phyloP scores from a whole-genome alignment of 108 stramenopile species.

The Stephanodiscus triporus region DNA sequence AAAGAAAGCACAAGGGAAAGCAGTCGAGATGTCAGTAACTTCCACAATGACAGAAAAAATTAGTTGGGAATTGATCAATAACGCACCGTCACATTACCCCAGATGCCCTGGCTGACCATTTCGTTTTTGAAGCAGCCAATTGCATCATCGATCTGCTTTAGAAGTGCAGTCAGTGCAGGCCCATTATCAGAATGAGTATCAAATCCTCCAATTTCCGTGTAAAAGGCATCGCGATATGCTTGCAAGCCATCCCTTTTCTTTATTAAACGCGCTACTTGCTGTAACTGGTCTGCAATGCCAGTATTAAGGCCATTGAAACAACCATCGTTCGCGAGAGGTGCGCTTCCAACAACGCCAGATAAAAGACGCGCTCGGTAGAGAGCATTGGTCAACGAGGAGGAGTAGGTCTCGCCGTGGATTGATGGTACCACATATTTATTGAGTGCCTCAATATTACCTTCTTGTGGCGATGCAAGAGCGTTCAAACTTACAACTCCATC shows the following conservation, averaged over 20 bases:
- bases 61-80: background rate
- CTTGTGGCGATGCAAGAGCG: background rate
- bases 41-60: background rate
- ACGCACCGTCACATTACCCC: conserved; percentile 35
- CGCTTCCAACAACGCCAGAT: conserved; percentile 11
- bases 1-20: background rate
- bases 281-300: conserved; percentile 27
- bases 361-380: conserved; percentile 23
- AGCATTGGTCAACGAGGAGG: conserved; percentile 17
- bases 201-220: conserved; percentile 24
- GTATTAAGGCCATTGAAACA: conserved; percentile 20
- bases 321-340: conserved; percentile 3
- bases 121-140: conserved; percentile 43
- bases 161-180: conserved; percentile 7
- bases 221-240: conserved; percentile 40
- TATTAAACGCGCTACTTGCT: conserved; percentile 37
- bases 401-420: conserved; percentile 41
- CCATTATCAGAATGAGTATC: conserved; percentile 46
- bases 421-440: conserved; percentile 16
- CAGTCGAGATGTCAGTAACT: background rate
- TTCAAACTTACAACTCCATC: conserved; percentile 24
- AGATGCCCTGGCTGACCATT: conserved; percentile 41
- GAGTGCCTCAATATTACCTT: conserved; percentile 23
- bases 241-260: conserved; percentile 26
- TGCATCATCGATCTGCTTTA: conserved; percentile 37